Conservation (phyloP, 1,284 basidiomycete genomes). For the Retiboletus flavoniger region DNA sequence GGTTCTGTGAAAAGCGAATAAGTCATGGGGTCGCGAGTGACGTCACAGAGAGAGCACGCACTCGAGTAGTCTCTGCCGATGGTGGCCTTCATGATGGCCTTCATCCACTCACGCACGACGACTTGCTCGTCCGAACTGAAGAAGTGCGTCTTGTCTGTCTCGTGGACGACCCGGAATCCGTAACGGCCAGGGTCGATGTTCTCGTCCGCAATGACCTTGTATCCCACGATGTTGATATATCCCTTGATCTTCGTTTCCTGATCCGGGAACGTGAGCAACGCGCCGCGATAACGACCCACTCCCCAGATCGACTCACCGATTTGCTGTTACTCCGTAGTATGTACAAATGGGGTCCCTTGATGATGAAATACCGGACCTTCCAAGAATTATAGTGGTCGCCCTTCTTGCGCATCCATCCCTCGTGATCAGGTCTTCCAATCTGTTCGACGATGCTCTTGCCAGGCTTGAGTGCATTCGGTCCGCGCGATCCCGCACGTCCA, state of each 20-base stretch:
- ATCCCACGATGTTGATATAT: slow-evolving; percentile 89
- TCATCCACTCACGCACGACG: slow-evolving; percentile 96
- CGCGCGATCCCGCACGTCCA: slow-evolving; percentile 18
- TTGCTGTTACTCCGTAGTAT: slow-evolving; percentile 72
- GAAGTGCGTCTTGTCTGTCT: slow-evolving; percentile 83
- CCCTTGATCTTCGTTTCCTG: slow-evolving; percentile 95
- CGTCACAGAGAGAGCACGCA: slow-evolving; percentile 39
- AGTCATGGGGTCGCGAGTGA: not conserved
- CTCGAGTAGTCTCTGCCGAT: slow-evolving; percentile 91
- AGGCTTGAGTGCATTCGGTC: slow-evolving; percentile 47
- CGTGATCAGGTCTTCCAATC: slow-evolving; percentile 85
- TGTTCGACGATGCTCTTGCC: slow-evolving; percentile 79
- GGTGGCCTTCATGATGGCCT: slow-evolving; percentile 98
- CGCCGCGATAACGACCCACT: not conserved
- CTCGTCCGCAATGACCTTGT: slow-evolving; percentile 93
- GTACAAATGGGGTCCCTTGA: slow-evolving; percentile 91
- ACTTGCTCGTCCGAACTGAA: slow-evolving; percentile 90
- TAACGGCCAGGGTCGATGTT: slow-evolving; percentile 90
- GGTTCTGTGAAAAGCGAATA: slow-evolving; percentile 56
- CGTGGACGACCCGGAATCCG: slow-evolving; percentile 94
- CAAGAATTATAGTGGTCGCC: slow-evolving; percentile 92
- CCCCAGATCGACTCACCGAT: slow-evolving; percentile 47
- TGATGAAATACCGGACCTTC: slow-evolving; percentile 92
- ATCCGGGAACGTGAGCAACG: slow-evolving; percentile 4
- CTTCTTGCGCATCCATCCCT: slow-evolving; percentile 95